These are phyloP conservation scores for Oryza australiensis DNA, from an alignment of 176 grass and related monocot genomes.

Conservation along the genomic window DNA sequence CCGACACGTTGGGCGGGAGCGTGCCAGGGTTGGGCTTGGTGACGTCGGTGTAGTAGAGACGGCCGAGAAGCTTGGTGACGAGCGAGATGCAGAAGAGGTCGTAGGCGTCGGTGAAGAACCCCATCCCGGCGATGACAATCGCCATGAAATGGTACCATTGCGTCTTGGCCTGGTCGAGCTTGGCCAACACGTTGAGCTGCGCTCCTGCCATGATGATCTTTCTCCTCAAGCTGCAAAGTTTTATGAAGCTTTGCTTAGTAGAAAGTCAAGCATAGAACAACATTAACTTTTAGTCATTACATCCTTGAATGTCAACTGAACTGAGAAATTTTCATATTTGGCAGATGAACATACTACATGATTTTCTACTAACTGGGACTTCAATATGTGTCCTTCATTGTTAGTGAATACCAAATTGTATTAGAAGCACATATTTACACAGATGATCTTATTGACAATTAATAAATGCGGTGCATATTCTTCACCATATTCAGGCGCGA, in stretches of 20 bases:
- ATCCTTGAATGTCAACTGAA: no score
- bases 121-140: slow-evolving; percentile 26
- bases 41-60: slow-evolving; percentile 31
- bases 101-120: slow-evolving; percentile 41
- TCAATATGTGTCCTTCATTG: no score
- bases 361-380: no score
- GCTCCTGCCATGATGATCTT: neutral
- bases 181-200: neutral
- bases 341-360: no score
- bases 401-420: neutral
- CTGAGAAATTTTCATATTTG: no score
- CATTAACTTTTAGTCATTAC: no score
- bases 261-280: no score
- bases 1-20: neutral
- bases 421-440: neutral
- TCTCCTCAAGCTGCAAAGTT: neutral
- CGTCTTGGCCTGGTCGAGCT: neutral
- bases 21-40: neutral
- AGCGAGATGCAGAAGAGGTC: slow-evolving; percentile 1
- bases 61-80: slow-evolving; percentile 22
- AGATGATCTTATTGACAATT: neutral
- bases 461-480: neutral
- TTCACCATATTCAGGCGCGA: neutral
- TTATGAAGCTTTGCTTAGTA: neutral
- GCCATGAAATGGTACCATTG: slow-evolving; percentile 11